A percentile compares a stretch with the other conserved stretches of the same genome.
Conservation (phyloP, 768 basidiomycete genomes). For the Tulasnella sp. region DNA sequence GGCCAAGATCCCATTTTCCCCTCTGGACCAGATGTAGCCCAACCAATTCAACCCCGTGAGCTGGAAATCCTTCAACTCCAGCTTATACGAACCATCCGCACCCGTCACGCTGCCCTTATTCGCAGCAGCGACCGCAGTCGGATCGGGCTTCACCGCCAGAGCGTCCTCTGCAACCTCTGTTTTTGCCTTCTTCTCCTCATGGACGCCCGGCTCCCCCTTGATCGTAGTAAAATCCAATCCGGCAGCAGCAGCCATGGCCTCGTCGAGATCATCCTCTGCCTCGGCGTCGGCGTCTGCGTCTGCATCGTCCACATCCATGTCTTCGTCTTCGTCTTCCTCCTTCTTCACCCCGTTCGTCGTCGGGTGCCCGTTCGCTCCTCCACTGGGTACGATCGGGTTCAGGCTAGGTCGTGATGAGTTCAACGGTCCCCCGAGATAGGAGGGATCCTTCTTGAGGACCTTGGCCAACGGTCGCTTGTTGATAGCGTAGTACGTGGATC, state of each 20-base stretch:
- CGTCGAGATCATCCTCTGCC: conserved; percentile 1
- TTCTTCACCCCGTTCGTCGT: background rate
- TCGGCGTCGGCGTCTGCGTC: conserved; percentile 11
- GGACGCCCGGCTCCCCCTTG: background rate
- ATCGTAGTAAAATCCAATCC: background rate
- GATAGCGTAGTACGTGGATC: conserved; percentile 39
- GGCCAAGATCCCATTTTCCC: conserved; percentile 92
- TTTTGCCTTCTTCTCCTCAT: background rate
- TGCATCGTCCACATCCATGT: background rate
- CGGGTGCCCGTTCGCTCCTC: background rate
- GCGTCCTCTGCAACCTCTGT: background rate
- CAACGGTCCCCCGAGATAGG: conserved; percentile 13
- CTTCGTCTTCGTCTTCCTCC: conserved; percentile 7
- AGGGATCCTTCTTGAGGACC: conserved; percentile 79
- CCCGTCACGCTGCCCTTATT: conserved; percentile 11
- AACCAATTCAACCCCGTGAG: conserved; percentile 97
- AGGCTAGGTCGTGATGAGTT: background rate
- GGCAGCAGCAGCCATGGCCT: background rate
- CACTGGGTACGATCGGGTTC: background rate
- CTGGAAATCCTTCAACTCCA: conserved; percentile 89
- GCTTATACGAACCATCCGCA: conserved; percentile 13
- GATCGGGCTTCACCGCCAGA: conserved; percentile 1
- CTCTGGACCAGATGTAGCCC: conserved; percentile 89
- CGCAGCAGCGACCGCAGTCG: background rate
- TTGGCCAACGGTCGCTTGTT: conserved; percentile 64